Evolutionary conservation across 768 basidiomycete species (phyloP).

Genomic region (Boletus huronensis): DNA sequence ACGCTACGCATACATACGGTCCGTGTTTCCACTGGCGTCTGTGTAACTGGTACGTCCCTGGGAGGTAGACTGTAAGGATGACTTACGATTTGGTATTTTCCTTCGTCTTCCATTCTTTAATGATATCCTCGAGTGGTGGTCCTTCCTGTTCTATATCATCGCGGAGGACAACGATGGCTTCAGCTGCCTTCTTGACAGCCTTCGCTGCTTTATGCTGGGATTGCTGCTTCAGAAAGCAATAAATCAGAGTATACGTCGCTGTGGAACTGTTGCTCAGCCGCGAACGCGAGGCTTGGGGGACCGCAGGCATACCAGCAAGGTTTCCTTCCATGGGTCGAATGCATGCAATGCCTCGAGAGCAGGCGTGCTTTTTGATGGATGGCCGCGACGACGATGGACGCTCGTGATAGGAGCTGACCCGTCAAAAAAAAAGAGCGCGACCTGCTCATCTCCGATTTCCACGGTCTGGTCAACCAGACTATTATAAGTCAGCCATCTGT

Average conservation of each 20-base stretch:
- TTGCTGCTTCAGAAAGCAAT: conserved; percentile 65
- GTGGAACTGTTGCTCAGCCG: conserved; percentile 7
- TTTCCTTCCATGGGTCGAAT: conserved; percentile 42
- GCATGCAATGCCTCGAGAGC: conserved; percentile 1
- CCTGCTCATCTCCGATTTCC: conserved; percentile 7
- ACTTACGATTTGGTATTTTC: conserved; percentile 32
- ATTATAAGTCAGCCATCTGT: too few relatives aligned
- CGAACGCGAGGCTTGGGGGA: conserved; percentile 1
- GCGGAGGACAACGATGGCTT: conserved; percentile 55
- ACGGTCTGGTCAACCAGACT: background rate
- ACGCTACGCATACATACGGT: conserved; percentile 22
- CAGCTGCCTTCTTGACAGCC: conserved; percentile 72
- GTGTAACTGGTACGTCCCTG: conserved; percentile 4
- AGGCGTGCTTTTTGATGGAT: background rate
- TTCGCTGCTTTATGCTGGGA: conserved; percentile 68
- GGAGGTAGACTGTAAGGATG: background rate
- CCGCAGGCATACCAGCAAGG: conserved; percentile 45
- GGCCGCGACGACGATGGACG: background rate
- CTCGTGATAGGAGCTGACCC: background rate
- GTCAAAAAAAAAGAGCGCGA: background rate
- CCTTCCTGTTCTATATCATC: conserved; percentile 47
- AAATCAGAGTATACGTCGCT: conserved; percentile 77
- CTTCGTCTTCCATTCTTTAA: conserved; percentile 58
- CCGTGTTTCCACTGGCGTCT: conserved; percentile 10
- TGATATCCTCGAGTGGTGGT: conserved; percentile 60